Base-by-base conservation (phyloP, 2,329 filamentous ascomycete species). In the Phialophora expanda region DNA sequence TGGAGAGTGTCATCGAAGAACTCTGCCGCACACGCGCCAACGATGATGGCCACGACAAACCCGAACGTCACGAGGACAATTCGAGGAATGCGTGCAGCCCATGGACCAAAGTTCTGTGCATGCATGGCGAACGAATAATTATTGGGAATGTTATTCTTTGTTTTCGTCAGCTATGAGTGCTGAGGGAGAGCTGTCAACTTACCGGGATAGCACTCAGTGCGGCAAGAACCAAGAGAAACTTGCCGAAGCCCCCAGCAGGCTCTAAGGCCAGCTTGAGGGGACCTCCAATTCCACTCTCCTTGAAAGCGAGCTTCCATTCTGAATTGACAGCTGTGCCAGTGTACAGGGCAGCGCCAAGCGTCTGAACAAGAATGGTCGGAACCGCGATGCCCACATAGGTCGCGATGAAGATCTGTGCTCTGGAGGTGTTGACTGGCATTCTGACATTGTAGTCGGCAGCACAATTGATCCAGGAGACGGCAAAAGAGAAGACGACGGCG, bases 361-460 rank as follows among this genome's bases (percentile, higher is more conserved):
- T 38, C 44, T 60, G 57, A 17, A 60, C 57, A 20, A 60, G 44
- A 32, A 60, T 51, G 41, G 57, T 60, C 17, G 57, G 57, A 9
- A 60, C n/a, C 3, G 57, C 57, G 26, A 60, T 60, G 12, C 57
- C 57, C 17, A 51, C 44, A 60, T 60, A 60, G 44, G 57, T 60
- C 30, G 57, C 57, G n/a, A 60, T 51, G 28, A 60, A 60, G 24
- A 60, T 60, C 26, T 50, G 57, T 22, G 57, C 26, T 14, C 57
- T 26, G 28, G 57, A 60, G 38, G 76, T 77, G 17, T 74, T 70
- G n/a, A 73, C 69, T 4, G 76, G 76, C 76, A 78, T 78, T 5
- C 75, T 75, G 14, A 78, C 76, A 59, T 78, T 78, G 61, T 77
- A 78, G 59, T 78, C 76, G 0, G 76, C 75, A 6, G 77, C 76